Conservation (phyloP, 2,329 filamentous ascomycete species). For the Diaporthe longicolla region DNA sequence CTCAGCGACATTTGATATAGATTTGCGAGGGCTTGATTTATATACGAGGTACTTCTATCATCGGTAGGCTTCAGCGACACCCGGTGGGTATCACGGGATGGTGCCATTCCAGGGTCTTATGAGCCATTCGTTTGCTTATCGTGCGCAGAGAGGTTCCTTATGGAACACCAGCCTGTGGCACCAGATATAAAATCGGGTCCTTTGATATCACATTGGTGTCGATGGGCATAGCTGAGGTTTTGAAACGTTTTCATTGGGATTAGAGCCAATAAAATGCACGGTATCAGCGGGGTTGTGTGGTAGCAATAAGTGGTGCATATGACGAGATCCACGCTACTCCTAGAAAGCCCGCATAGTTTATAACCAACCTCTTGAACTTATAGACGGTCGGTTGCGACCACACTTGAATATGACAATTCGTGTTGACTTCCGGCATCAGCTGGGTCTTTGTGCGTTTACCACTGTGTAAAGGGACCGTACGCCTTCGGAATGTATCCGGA, state of each 20-base stretch:
- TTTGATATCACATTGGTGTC: neutral
- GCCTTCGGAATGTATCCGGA: too few species aligned
- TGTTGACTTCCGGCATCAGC: too few species aligned
- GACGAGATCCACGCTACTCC: conserved; percentile 38
- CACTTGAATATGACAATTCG: too few species aligned
- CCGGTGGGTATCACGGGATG: conserved; percentile 8
- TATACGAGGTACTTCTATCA: neutral
- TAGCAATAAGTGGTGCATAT: conserved; percentile 41
- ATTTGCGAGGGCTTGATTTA: neutral
- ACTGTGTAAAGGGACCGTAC: too few species aligned
- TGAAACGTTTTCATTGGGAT: too few species aligned
- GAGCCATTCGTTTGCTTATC: conserved; percentile 34
- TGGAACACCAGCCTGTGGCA: neutral
- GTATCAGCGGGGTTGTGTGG: neutral
- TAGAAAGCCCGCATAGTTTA: neutral
- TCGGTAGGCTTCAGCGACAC: neutral
- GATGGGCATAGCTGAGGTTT: neutral
- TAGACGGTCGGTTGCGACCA: neutral
- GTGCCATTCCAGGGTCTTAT: conserved; percentile 5
- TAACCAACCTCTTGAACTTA: neutral
- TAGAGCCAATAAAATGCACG: neutral
- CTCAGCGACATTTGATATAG: neutral
- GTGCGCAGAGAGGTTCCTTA: neutral
- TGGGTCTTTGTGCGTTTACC: too few species aligned
- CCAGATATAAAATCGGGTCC: neutral